A percentile compares a stretch with the other conserved stretches of the same genome.
These are phyloP conservation scores for Neurospora sp. DNA, from an alignment of 495 filamentous ascomycete species.

Conservation along the genomic window DNA sequence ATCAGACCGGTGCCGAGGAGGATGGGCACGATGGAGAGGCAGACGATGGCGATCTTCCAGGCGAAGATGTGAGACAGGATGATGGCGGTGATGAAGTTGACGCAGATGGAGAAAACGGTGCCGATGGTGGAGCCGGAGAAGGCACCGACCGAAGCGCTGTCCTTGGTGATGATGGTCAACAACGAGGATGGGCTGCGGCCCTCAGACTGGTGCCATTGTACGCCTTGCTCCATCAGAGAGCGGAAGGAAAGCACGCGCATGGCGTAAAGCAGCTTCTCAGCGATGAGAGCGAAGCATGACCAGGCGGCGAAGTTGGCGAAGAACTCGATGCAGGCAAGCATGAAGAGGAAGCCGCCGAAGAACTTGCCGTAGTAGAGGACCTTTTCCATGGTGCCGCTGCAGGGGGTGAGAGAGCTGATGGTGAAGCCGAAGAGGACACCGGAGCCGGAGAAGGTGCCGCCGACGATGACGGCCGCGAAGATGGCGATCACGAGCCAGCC, in stretches of 20 bases:
- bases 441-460: conserved; percentile 14
- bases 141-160: conserved; percentile 68
- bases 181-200: conserved; percentile 71
- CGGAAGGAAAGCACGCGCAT: conserved; percentile 70
- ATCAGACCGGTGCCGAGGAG: conserved; percentile 69
- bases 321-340: conserved; percentile 68
- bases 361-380: conserved; percentile 62
- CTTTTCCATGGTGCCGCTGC: conserved; percentile 10
- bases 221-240: conserved; percentile 75
- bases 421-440: conserved; percentile 18
- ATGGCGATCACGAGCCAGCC: conserved; percentile 5
- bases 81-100: conserved; percentile 58
- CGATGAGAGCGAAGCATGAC: conserved; percentile 61
- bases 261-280: conserved; percentile 63
- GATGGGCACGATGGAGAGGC: conserved; percentile 62
- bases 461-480: conserved; percentile 7
- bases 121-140: conserved; percentile 70
- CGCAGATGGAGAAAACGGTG: conserved; percentile 59
- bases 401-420: conserved; percentile 23
- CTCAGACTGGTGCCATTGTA: conserved; percentile 71
- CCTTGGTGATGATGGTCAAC: conserved; percentile 68
- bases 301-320: conserved; percentile 58
- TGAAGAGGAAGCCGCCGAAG: conserved; percentile 82
- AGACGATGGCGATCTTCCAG: conserved; percentile 86
- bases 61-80: conserved; percentile 55